These are phyloP conservation scores for Acanthamoeba rhysodes DNA, from an alignment of 208 protist species.

Conservation along the genomic window DNA sequence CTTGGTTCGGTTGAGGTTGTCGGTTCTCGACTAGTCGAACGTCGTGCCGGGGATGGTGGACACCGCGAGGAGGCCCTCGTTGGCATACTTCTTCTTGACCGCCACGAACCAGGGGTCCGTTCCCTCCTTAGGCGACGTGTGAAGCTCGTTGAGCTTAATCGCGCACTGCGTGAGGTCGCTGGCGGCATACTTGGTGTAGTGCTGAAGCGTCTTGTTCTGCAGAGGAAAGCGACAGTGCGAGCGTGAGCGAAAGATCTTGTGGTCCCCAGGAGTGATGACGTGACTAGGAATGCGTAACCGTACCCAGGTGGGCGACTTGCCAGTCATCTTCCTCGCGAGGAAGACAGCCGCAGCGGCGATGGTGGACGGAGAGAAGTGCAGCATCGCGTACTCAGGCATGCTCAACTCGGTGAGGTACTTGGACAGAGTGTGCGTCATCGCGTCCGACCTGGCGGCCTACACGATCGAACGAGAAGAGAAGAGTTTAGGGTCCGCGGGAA, in stretches of 20 bases:
- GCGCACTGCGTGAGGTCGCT: neutral
- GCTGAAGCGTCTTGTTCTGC: conserved; percentile 67
- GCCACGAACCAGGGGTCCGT: neutral
- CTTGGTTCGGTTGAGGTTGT: neutral
- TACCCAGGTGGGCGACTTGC: conserved; percentile 66
- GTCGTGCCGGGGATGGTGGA: conserved; percentile 32
- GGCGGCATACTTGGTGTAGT: conserved; percentile 57
- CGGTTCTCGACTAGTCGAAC: neutral
- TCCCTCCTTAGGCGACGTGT: conserved; percentile 31
- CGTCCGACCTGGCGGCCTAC: conserved; percentile 17
- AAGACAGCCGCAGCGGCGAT: conserved; percentile 86
- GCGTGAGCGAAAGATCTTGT: neutral
- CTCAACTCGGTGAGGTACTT: conserved; percentile 84
- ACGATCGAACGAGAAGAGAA: neutral
- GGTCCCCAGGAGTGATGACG: no score
- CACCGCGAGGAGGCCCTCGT: conserved; percentile 36
- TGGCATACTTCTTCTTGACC: conserved; percentile 70
- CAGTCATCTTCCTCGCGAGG: conserved; percentile 75
- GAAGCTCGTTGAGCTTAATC: conserved; percentile 40
- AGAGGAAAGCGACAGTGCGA: neutral
- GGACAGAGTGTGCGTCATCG: conserved; percentile 68
- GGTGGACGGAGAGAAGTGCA: conserved; percentile 83
- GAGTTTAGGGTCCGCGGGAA: neutral
- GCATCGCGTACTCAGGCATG: conserved; percentile 81
- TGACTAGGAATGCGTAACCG: no score